Conservation (phyloP, 495 filamentous ascomycete species). For the Pyrenula aspistea region DNA sequence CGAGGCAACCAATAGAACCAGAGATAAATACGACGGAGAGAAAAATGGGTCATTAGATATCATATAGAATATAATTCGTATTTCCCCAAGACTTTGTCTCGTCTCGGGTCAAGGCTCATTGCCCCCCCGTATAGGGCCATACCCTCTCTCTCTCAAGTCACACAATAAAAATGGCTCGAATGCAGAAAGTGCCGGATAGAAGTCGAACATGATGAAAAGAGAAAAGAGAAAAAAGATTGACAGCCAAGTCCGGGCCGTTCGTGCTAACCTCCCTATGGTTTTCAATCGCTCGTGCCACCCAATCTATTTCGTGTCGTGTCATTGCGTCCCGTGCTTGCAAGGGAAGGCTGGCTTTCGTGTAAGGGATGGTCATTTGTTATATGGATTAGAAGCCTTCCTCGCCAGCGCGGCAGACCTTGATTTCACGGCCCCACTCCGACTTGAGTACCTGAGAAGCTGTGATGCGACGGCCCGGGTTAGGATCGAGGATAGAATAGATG, state of each 20-base stretch:
- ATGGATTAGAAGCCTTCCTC: conserved; percentile 77
- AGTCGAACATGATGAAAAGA: no score
- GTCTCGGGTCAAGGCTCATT: no score
- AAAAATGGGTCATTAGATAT: no score
- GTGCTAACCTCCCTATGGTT: no score
- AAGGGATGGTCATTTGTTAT: neutral
- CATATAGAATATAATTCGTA: no score
- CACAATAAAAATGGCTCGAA: no score
- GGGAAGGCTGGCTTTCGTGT: neutral
- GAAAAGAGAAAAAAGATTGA: neutral
- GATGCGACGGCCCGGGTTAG: conserved; percentile 80
- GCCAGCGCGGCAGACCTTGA: conserved; percentile 89
- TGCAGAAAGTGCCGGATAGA: no score
- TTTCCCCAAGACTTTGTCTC: no score
- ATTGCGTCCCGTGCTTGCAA: neutral
- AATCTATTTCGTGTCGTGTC: neutral
- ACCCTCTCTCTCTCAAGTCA: no score
- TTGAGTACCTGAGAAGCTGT: conserved; percentile 93
- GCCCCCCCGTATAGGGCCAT: no score
- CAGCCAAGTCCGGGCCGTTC: neutral
- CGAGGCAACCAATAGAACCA: no score
- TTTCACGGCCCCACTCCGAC: conserved; percentile 96
- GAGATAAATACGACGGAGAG: no score
- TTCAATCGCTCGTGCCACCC: neutral
- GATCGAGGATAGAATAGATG: conserved; percentile 96